Percentiles rank a stretch among this genome's conserved stretches.
These are phyloP conservation scores for Solanum lycopersicoides DNA, from an alignment of 257 asterid species.

Conservation along the genomic window DNA sequence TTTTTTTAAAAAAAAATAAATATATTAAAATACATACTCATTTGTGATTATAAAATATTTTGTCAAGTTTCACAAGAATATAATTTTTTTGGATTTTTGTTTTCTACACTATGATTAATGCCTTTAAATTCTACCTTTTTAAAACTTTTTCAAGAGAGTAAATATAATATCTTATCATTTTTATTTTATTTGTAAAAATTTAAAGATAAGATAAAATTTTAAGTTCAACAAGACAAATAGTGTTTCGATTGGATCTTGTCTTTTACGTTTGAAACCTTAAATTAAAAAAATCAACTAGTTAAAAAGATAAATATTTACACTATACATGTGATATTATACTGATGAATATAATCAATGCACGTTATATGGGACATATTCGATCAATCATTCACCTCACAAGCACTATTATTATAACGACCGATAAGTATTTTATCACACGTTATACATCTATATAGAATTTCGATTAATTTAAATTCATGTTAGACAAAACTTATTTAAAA, in stretches of 20 bases:
- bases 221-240: not conserved
- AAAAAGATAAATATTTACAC: not conserved
- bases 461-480: accelerated
- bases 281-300: not conserved
- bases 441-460: accelerated
- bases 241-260: not conserved
- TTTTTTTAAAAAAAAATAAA: not conserved
- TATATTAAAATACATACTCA: not conserved
- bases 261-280: not conserved
- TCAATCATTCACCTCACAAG: not conserved
- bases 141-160: not conserved
- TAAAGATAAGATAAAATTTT: not conserved
- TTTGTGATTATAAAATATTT: not conserved
- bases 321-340: not conserved
- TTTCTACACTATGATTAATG: not conserved
- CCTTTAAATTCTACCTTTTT: not conserved
- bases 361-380: not conserved
- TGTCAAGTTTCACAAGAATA: not conserved
- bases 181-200: not conserved
- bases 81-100: not conserved
- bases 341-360: not conserved
- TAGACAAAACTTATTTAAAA: accelerated
- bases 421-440: not conserved
- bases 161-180: not conserved
- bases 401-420: not conserved